Evolutionary conservation across 805 yeast genomes (phyloP).

Genomic region (Vanderwaltozyma polyspora): DNA sequence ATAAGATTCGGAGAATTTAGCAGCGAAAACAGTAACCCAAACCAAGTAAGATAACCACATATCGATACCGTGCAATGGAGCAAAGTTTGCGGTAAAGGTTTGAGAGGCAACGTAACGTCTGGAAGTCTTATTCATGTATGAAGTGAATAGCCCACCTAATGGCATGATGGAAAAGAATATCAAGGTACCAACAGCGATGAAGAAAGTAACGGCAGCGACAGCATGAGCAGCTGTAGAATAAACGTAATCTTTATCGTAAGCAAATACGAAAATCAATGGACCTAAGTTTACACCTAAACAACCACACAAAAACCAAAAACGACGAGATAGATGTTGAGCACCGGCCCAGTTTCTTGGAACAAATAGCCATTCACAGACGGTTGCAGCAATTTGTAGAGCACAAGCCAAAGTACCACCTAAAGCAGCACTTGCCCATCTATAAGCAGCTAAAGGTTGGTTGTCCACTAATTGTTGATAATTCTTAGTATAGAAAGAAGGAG

Average conservation of each 20-base stretch:
- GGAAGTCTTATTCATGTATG: slow-evolving; percentile 78
- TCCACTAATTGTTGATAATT: slow-evolving; percentile 74
- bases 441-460: slow-evolving; percentile 76
- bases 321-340: slow-evolving; percentile 88
- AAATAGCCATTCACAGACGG: slow-evolving; percentile 84
- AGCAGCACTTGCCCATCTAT: slow-evolving; percentile 87
- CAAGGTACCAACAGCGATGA: slow-evolving; percentile 74
- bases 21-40: slow-evolving; percentile 81
- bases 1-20: slow-evolving; percentile 84
- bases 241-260: slow-evolving; percentile 57
- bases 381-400: slow-evolving; percentile 73
- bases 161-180: slow-evolving; percentile 90
- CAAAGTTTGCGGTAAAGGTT: slow-evolving; percentile 87
- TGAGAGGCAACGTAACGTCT: slow-evolving; percentile 88
- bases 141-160: slow-evolving; percentile 87
- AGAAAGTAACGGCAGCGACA: slow-evolving; percentile 77
- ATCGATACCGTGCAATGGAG: slow-evolving; percentile 71
- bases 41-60: slow-evolving; percentile 90
- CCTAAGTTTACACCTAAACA: slow-evolving; percentile 66
- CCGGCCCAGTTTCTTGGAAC: slow-evolving; percentile 99
- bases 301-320: slow-evolving; percentile 60
- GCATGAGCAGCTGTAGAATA: slow-evolving; percentile 61
- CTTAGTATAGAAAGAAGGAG: slow-evolving; percentile 83
- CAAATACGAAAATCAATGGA: slow-evolving; percentile 76
- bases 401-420: slow-evolving; percentile 86